These are phyloP conservation scores for Phytophthora quininea DNA, from an alignment of 352 stramenopile genomes.

Conservation along the genomic window DNA sequence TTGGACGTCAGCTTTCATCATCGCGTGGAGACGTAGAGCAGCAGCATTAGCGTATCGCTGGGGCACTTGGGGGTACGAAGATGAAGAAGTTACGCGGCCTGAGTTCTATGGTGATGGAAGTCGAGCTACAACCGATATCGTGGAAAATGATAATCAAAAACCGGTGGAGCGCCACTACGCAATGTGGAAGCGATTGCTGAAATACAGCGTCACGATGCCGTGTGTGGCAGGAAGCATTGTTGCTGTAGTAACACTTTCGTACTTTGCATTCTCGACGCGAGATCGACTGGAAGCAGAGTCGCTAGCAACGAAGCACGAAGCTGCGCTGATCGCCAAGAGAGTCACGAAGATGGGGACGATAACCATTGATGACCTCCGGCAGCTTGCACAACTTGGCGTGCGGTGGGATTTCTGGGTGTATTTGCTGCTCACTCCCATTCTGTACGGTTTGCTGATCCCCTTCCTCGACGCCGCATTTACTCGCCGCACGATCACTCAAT, in stretches of 20 bases:
- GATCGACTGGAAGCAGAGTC: conserved; percentile 74
- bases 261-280: conserved; percentile 74
- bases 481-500: conserved; percentile 89
- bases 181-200: conserved; percentile 73
- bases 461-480: conserved; percentile 87
- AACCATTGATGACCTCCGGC: conserved; percentile 63
- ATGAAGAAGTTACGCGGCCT: conserved; percentile 78
- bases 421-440: conserved; percentile 79
- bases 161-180: conserved; percentile 53
- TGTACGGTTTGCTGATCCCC: conserved; percentile 88
- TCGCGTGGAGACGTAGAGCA: conserved; percentile 86
- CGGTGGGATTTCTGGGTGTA: conserved; percentile 87
- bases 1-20: conserved; percentile 89
- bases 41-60: conserved; percentile 86
- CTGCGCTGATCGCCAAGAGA: conserved; percentile 50
- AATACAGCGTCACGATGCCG: conserved; percentile 76
- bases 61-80: conserved; percentile 91
- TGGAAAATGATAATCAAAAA: background rate
- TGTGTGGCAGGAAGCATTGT: conserved; percentile 65
- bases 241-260: conserved; percentile 61
- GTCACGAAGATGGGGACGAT: conserved; percentile 57
- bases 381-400: conserved; percentile 64
- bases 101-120: conserved; percentile 74
- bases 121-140: conserved; percentile 2
- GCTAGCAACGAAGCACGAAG: conserved; percentile 49